A percentile compares a stretch with the other conserved stretches of the same genome.
Evolutionary conservation across 129 eudicot genomes (phyloP).

Genomic region (Gnaphalium uliginosum): DNA sequence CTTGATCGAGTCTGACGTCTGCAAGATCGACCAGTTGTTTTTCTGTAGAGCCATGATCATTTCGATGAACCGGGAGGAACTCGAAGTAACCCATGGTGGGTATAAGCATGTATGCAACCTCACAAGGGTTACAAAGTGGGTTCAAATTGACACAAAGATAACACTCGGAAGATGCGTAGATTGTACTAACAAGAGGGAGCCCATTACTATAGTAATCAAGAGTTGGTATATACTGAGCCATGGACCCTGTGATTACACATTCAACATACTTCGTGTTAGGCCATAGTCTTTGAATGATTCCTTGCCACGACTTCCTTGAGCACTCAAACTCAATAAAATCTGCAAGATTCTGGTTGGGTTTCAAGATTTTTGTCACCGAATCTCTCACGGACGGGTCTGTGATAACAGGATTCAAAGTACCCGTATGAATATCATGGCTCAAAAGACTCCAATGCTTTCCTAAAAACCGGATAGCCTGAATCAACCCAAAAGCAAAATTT

Average conservation of each 20-base stretch:
- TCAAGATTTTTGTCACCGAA: no score
- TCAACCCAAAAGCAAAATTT: slow-evolving; percentile 60
- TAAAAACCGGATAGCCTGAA: slow-evolving; percentile 56
- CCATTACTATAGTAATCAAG: slow-evolving; percentile 55
- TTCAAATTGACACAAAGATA: slow-evolving; percentile 44
- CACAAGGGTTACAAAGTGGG: slow-evolving; percentile 60
- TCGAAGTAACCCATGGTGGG: slow-evolving; percentile 78
- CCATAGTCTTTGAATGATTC: slow-evolving; percentile 62
- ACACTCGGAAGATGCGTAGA: no score
- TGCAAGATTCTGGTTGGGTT: no score
- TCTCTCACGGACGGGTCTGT: no score
- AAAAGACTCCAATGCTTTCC: slow-evolving; percentile 52
- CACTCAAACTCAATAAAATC: no score
- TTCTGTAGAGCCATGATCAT: slow-evolving; percentile 10
- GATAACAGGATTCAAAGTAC: slow-evolving; percentile 23
- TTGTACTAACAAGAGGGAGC: no score
- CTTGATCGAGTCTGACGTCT: slow-evolving; percentile 54
- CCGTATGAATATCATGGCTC: slow-evolving; percentile 48
- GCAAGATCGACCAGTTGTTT: slow-evolving; percentile 44
- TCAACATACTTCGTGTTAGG: slow-evolving; percentile 66
- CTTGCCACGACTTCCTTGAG: slow-evolving; percentile 40
- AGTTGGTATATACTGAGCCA: slow-evolving; percentile 36
- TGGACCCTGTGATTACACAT: slow-evolving; percentile 59
- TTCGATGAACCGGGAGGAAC: slow-evolving; percentile 49
- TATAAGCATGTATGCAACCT: slow-evolving; percentile 62